A percentile compares a stretch with the other conserved stretches of the same genome.
These are phyloP conservation scores for Dryadomyces quercus-mongolicae DNA, from an alignment of 2,329 filamentous ascomycete genomes.

Conservation along the genomic window DNA sequence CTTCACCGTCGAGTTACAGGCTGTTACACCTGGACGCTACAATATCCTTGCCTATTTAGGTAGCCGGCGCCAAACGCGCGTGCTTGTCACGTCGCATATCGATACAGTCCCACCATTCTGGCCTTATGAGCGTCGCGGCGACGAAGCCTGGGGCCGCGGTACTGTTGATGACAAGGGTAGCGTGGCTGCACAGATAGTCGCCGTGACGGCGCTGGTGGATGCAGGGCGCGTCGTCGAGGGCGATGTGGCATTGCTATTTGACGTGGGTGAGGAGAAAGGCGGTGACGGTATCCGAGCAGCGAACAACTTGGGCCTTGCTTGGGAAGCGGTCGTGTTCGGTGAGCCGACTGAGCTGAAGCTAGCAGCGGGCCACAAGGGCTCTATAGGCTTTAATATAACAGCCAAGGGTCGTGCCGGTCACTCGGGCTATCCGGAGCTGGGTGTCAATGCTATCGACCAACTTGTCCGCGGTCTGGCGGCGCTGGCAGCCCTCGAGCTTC, in stretches of 20 bases:
- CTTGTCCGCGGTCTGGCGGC: neutral
- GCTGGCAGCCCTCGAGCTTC: neutral
- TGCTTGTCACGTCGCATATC: constrained; percentile 1
- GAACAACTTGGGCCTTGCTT: neutral
- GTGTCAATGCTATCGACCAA: neutral
- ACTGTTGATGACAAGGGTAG: constrained; percentile 2
- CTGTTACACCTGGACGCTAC: neutral
- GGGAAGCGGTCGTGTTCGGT: constrained; percentile 2
- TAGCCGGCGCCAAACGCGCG: neutral
- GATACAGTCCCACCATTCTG: constrained; percentile 1
- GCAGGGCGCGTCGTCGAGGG: neutral
- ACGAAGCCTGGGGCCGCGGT: constrained; percentile 1
- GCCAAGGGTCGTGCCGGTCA: neutral
- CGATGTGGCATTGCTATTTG: neutral
- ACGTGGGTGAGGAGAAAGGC: constrained; percentile 4
- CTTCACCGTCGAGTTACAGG: neutral
- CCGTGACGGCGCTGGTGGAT: neutral
- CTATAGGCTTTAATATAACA: neutral
- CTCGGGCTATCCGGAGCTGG: constrained; percentile 1
- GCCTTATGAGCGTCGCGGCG: neutral
- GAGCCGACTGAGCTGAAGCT: constrained; percentile 4
- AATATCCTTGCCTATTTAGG: constrained; percentile 1
- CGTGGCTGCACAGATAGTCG: neutral
- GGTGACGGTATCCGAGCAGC: constrained; percentile 2
- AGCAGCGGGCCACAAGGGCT: constrained; percentile 2